These are phyloP conservation scores for Phytophthora megakarya DNA, from an alignment of 352 stramenopile genomes.

Conservation along the genomic window DNA sequence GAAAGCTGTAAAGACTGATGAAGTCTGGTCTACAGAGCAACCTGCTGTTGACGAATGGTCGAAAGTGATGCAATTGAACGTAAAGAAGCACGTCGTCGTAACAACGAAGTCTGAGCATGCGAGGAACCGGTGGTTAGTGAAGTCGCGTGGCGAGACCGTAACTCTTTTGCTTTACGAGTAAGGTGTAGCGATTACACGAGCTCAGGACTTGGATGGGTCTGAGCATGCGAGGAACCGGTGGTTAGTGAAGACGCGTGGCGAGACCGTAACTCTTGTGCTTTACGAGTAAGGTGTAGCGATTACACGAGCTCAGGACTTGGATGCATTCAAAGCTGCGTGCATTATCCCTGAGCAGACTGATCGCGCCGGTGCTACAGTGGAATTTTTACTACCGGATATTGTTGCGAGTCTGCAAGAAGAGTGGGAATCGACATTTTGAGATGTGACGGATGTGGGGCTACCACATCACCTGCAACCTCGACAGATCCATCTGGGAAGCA, in stretches of 20 bases:
- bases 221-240: slow-evolving; percentile 3
- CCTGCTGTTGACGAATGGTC: not conserved
- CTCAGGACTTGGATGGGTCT: too few species aligned
- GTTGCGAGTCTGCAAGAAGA: too few species aligned
- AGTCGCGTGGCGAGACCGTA: not conserved
- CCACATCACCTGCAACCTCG: not conserved
- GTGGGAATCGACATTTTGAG: too few species aligned
- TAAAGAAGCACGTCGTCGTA: not conserved
- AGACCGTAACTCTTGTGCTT: not conserved
- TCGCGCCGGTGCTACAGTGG: too few species aligned
- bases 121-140: not conserved
- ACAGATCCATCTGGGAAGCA: not conserved
- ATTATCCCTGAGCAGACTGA: too few species aligned
- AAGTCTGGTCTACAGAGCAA: not conserved
- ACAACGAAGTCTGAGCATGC: slow-evolving; percentile 4
- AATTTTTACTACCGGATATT: too few species aligned
- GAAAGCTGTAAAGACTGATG: not conserved
- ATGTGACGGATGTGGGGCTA: too few species aligned
- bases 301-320: too few species aligned
- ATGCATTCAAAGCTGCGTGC: too few species aligned
- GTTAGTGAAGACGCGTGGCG: not conserved
- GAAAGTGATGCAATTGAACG: slow-evolving; percentile 6
- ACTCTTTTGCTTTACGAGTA: slow-evolving; percentile 1
- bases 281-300: slow-evolving; percentile 1
- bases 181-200: not conserved